Evolutionary conservation across 768 basidiomycete species (phyloP).

Genomic region (Boletus rubescentipes): DNA sequence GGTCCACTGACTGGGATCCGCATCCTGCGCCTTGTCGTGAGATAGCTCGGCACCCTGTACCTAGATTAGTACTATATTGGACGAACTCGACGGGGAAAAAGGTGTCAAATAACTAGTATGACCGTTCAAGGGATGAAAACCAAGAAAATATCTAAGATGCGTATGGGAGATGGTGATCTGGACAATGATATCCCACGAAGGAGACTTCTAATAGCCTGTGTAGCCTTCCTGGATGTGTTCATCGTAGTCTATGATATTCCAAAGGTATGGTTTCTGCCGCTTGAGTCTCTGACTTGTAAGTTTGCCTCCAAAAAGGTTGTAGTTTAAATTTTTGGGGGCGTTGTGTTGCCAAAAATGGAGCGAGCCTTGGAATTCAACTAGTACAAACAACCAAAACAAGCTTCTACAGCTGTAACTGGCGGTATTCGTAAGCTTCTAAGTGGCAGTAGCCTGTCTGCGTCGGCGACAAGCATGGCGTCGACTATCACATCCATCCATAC

Average conservation of each 20-base stretch:
- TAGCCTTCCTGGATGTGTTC: background rate
- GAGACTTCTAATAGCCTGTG: too few relatives aligned
- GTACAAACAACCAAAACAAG: conserved; percentile 28
- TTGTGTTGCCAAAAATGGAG: conserved; percentile 12
- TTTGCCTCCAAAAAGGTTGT: background rate
- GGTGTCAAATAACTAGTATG: background rate
- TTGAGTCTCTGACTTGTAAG: background rate
- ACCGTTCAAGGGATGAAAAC: too few relatives aligned
- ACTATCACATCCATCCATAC: conserved; percentile 53
- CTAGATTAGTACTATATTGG: too few relatives aligned
- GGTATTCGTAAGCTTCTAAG: conserved; percentile 11
- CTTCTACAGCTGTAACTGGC: background rate
- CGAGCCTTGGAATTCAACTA: conserved; percentile 27
- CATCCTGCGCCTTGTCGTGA: too few relatives aligned
- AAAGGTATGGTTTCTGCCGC: background rate
- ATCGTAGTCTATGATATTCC: background rate
- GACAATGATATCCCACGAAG: too few relatives aligned
- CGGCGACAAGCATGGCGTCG: conserved; percentile 55
- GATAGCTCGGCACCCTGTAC: too few relatives aligned
- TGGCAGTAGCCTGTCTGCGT: conserved; percentile 5
- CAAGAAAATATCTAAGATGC: too few relatives aligned
- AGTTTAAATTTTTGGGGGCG: too few relatives aligned
- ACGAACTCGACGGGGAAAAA: too few relatives aligned
- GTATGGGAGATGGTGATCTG: too few relatives aligned
- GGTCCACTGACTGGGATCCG: background rate